Evolutionary conservation across 768 basidiomycete species (phyloP).

Genomic region (Gyrodon lividus): DNA sequence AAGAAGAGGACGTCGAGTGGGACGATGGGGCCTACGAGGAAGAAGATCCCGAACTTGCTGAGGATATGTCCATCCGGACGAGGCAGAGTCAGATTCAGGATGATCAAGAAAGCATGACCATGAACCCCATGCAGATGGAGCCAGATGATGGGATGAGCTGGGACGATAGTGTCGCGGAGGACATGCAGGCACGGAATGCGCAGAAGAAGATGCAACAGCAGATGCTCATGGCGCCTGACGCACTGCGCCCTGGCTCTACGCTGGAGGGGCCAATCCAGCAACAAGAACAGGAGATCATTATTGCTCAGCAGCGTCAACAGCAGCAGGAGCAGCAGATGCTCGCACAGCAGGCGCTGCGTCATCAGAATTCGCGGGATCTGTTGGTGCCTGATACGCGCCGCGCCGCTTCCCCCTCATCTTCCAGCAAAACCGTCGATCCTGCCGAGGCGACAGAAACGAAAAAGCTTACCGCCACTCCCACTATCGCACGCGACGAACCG

Average conservation of each 20-base stretch:
- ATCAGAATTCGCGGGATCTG: slow-evolving; percentile 49
- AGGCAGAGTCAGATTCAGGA: slow-evolving; percentile 36
- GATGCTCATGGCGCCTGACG: slow-evolving; percentile 30
- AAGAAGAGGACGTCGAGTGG: slow-evolving; percentile 50
- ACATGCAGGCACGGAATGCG: slow-evolving; percentile 39
- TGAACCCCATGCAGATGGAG: slow-evolving; percentile 47
- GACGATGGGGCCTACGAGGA: slow-evolving; percentile 72
- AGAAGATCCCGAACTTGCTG: slow-evolving; percentile 62
- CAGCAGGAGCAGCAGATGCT: slow-evolving; percentile 33
- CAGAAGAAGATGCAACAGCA: slow-evolving; percentile 26
- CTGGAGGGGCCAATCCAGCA: slow-evolving; percentile 26
- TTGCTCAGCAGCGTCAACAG: slow-evolving; percentile 35
- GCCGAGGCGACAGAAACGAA: slow-evolving; percentile 70
- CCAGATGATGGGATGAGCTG: slow-evolving; percentile 86
- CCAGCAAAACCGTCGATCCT: slow-evolving; percentile 53
- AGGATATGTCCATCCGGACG: slow-evolving; percentile 48
- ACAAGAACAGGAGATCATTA: slow-evolving; percentile 26
- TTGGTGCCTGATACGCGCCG: slow-evolving; percentile 32
- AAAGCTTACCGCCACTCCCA: slow-evolving; percentile 76
- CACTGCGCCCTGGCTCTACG: slow-evolving; percentile 35
- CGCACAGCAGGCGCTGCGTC: slow-evolving; percentile 36
- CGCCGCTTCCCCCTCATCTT: slow-evolving; percentile 30
- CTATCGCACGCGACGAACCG: slow-evolving; percentile 62
- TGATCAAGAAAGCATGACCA: slow-evolving; percentile 30
- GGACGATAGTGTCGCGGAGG: slow-evolving; percentile 69